Percentiles rank a stretch among this genome's conserved stretches.
phyloP scores from a whole-genome alignment of 2,329 filamentous ascomycete species.

The Stagonosporopsis cucurbitacearum region DNA sequence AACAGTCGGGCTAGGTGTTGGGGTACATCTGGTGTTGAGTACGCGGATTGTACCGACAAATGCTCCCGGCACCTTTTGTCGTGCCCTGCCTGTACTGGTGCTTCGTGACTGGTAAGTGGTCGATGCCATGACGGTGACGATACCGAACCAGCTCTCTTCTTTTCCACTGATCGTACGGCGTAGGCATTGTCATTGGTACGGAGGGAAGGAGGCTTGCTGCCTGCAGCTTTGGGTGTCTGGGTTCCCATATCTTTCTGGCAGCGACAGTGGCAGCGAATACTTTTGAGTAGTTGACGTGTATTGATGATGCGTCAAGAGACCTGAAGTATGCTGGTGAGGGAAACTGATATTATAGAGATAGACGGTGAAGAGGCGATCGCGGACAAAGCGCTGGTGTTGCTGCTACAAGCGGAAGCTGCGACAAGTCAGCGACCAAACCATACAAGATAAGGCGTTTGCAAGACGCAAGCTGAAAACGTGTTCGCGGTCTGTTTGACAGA shows the following conservation, averaged over 20 bases:
- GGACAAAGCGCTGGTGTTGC: slow-evolving; percentile 29
- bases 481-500: slow-evolving; percentile 46
- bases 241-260: slow-evolving; percentile 39
- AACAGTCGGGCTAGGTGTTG: slow-evolving; percentile 48
- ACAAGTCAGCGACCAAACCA: slow-evolving; percentile 48
- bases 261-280: slow-evolving; percentile 28
- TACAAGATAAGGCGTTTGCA: slow-evolving; percentile 50
- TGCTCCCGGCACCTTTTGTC: slow-evolving; percentile 20
- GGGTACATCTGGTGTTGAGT: slow-evolving; percentile 37
- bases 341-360: slow-evolving; percentile 31
- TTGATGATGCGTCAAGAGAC: slow-evolving; percentile 35
- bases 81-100: slow-evolving; percentile 18
- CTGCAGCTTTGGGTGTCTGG: slow-evolving; percentile 39
- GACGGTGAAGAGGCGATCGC: slow-evolving; percentile 37
- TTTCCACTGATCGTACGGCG: slow-evolving; percentile 25
- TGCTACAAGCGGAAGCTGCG: slow-evolving; percentile 44
- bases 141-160: slow-evolving; percentile 24
- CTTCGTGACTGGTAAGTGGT: slow-evolving; percentile 28
- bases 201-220: slow-evolving; percentile 34
- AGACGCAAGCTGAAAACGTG: slow-evolving; percentile 49
- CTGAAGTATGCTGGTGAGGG: slow-evolving; percentile 25
- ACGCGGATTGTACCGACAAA: slow-evolving; percentile 15
- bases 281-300: slow-evolving; percentile 30
- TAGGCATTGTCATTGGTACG: slow-evolving; percentile 27
- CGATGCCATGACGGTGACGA: slow-evolving; percentile 38